Conservation (phyloP, 768 basidiomycete species). For the Hericium rajendrae region DNA sequence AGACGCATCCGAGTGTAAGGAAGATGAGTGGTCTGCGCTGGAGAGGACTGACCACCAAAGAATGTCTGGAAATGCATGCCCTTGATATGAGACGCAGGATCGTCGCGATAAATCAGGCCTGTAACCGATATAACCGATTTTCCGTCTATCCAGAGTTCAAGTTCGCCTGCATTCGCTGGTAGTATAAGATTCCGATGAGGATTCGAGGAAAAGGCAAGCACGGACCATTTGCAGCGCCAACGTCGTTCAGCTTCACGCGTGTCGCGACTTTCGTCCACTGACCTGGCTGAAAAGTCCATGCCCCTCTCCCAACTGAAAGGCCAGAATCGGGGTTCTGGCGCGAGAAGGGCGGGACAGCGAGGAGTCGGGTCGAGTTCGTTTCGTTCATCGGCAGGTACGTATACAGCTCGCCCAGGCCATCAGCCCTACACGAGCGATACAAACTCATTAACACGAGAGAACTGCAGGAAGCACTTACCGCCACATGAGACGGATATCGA, state of each 20-base stretch:
- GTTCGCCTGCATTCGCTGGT: slow-evolving; percentile 35
- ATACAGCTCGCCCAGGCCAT: slow-evolving; percentile 56
- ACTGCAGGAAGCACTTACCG: slow-evolving; percentile 31
- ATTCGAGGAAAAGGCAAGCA: not conserved
- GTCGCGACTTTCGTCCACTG: slow-evolving; percentile 56
- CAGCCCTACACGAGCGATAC: slow-evolving; percentile 25
- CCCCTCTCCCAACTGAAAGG: slow-evolving; percentile 55
- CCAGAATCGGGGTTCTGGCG: slow-evolving; percentile 49
- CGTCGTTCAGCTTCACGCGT: slow-evolving; percentile 59
- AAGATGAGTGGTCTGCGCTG: not conserved
- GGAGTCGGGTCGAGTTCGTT: slow-evolving; percentile 33
- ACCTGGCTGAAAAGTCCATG: slow-evolving; percentile 43
- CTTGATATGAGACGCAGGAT: slow-evolving; percentile 37
- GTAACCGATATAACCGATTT: slow-evolving; percentile 38
- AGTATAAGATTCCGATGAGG: not conserved
- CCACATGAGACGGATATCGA: slow-evolving; percentile 70
- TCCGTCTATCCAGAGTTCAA: slow-evolving; percentile 59
- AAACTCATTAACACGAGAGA: not conserved
- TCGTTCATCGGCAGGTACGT: slow-evolving; percentile 51
- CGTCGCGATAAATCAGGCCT: slow-evolving; percentile 37
- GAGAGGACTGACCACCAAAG: slow-evolving; percentile 48
- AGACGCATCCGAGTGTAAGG: not conserved
- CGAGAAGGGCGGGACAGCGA: slow-evolving; percentile 39
- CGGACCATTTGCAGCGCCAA: slow-evolving; percentile 49
- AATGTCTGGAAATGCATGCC: slow-evolving; percentile 74